Percentiles rank a stretch among this genome's conserved stretches.
Evolutionary conservation across 176 grass and related monocot species (phyloP).

Genomic region (Triticum dicoccoides): DNA sequence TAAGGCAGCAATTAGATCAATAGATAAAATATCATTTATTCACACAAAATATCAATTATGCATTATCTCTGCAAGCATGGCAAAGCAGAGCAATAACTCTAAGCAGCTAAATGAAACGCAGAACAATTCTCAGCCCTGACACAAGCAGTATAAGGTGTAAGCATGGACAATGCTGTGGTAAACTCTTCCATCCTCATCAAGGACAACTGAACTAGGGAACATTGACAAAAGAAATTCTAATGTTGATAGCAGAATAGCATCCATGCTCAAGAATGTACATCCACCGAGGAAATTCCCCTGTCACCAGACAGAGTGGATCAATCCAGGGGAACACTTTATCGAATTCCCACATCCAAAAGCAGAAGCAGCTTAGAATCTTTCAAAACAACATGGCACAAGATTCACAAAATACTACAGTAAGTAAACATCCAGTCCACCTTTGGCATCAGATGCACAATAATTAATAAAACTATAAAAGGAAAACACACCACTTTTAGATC

Average conservation of each 20-base stretch:
- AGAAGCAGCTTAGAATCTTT: not conserved
- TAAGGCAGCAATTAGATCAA: not conserved
- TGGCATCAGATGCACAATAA: not conserved
- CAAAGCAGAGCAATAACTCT: not conserved
- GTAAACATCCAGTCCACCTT: not conserved
- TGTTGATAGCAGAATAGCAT: not conserved
- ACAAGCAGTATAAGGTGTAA: not conserved
- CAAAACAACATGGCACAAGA: not conserved
- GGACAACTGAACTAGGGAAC: not conserved
- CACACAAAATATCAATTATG: not conserved
- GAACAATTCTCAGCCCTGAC: not conserved
- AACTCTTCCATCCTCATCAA: not conserved
- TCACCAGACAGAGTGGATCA: not conserved
- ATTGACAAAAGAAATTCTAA: not conserved
- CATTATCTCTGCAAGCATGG: not conserved
- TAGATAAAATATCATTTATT: not conserved
- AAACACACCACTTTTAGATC: not conserved
- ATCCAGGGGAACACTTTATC: not conserved
- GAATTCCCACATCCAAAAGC: conserved; percentile 3
- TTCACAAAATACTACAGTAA: not conserved
- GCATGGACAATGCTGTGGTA: not conserved
- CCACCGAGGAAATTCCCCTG: not conserved
- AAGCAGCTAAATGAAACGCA: not conserved
- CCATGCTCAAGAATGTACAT: not conserved
- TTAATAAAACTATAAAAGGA: not conserved